Percentiles rank a stretch among this genome's conserved stretches.
These are phyloP conservation scores for Colletotrichum sp. DNA, from an alignment of 2,329 filamentous ascomycete species.

Conservation along the genomic window DNA sequence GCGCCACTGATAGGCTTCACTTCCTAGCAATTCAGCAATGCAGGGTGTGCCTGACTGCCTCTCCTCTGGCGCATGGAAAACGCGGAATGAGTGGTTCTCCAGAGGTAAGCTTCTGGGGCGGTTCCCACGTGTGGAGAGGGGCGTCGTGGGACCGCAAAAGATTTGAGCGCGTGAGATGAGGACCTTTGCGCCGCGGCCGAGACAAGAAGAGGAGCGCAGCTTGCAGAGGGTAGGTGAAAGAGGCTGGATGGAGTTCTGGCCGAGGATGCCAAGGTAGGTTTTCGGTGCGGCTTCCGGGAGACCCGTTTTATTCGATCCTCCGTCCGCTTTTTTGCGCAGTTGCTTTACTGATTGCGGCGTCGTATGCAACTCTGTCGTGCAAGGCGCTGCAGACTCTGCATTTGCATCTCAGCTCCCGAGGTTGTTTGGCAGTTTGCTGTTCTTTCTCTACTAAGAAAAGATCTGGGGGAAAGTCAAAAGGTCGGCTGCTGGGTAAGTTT, in stretches of 20 bases:
- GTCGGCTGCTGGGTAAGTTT: background rate
- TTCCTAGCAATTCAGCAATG: background rate
- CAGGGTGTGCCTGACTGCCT: background rate
- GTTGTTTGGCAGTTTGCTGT: background rate
- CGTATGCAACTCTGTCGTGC: background rate
- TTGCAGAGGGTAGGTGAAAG: background rate
- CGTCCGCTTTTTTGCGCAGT: background rate
- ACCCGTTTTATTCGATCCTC: constrained; percentile 6
- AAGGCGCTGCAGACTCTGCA: background rate
- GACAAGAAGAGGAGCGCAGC: background rate
- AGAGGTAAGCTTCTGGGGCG: constrained; percentile 18
- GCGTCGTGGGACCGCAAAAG: background rate
- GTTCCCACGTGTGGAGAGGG: constrained; percentile 11
- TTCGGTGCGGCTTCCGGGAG: constrained; percentile 5
- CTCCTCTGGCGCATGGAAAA: background rate
- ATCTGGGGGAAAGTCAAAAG: background rate
- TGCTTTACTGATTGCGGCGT: background rate
- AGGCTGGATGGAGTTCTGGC: background rate
- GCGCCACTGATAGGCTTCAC: constrained; percentile 16
- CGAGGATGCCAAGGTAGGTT: background rate
- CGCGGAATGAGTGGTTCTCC: background rate
- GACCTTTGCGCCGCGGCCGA: background rate
- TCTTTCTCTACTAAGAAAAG: background rate
- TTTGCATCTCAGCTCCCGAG: background rate
- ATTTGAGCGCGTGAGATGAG: background rate